These are phyloP conservation scores for Yamadazyma laniorum DNA, from an alignment of 805 yeast genomes.

Conservation along the genomic window DNA sequence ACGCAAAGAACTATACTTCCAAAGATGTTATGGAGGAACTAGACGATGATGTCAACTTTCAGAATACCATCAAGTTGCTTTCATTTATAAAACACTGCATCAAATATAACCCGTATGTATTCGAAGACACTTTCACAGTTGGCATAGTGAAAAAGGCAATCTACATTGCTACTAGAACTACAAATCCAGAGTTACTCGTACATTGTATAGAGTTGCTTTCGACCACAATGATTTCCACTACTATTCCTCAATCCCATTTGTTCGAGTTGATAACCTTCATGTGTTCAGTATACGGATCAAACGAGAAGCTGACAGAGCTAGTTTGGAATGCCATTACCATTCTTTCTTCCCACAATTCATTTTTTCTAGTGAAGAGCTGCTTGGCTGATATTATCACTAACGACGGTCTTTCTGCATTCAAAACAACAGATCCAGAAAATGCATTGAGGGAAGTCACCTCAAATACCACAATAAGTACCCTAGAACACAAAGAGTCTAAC, in stretches of 20 bases:
- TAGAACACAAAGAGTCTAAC: constrained; percentile 4
- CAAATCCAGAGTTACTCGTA: constrained; percentile 33
- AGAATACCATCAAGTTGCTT: constrained; percentile 21
- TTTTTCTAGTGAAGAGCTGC: constrained; percentile 14
- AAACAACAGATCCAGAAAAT: constrained; percentile 4
- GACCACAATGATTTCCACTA: constrained; percentile 44
- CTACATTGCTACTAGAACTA: constrained; percentile 39
- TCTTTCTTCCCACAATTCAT: constrained; percentile 38
- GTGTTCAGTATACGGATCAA: constrained; percentile 42
- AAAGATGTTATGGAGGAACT: constrained; percentile 6
- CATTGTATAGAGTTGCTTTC: constrained; percentile 42
- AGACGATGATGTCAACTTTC: constrained; percentile 12
- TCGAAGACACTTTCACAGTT: constrained; percentile 37
- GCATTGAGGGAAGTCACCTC: constrained; percentile 10
- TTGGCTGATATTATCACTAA: constrained; percentile 12
- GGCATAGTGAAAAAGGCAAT: constrained; percentile 33
- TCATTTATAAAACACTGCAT: constrained; percentile 44
- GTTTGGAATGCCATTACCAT: constrained; percentile 40
- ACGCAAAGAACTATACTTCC: constrained; percentile 9
- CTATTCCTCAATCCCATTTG: constrained; percentile 42
- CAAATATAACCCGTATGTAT: constrained; percentile 44
- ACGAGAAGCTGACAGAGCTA: constrained; percentile 30
- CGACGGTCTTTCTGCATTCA: constrained; percentile 9
- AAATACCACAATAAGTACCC: constrained; percentile 9
- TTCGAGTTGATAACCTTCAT: constrained; percentile 41